Evolutionary conservation across 768 basidiomycete species (phyloP).

Genomic region (Suillus alpinus): DNA sequence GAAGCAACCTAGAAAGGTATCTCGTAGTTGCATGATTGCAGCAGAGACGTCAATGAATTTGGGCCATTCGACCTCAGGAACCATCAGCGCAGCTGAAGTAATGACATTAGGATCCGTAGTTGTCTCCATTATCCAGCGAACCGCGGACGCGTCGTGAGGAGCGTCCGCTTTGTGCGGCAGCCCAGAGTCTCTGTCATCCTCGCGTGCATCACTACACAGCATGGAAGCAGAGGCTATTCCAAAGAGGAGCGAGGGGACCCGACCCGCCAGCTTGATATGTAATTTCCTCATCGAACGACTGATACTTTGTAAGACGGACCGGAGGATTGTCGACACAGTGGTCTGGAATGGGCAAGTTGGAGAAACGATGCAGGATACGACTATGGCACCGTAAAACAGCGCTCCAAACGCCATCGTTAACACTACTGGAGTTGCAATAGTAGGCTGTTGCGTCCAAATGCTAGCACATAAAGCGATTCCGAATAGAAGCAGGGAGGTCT

Average conservation of each 20-base stretch:
- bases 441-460: slow-evolving; percentile 4
- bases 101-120: slow-evolving; percentile 3
- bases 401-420: not conserved
- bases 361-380: slow-evolving; percentile 4
- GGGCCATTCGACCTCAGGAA: slow-evolving; percentile 4
- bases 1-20: slow-evolving; percentile 4
- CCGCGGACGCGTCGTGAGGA: not conserved
- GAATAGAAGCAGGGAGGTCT: slow-evolving; percentile 11
- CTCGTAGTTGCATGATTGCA: slow-evolving; percentile 1
- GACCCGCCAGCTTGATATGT: not conserved
- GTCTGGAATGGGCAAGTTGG: slow-evolving; percentile 8
- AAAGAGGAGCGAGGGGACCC: not conserved
- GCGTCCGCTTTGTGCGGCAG: not conserved
- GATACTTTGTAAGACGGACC: not conserved
- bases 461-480: slow-evolving; percentile 8
- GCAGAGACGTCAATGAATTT: not conserved
- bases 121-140: slow-evolving; percentile 5
- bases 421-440: slow-evolving; percentile 1
- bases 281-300: not conserved
- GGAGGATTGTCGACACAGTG: not conserved
- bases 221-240: not conserved
- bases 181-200: not conserved
- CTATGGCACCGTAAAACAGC: not conserved
- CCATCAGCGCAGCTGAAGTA: slow-evolving; percentile 1
- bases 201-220: not conserved